Evolutionary conservation across 768 basidiomycete genomes (phyloP).

Genomic region (Phanerodontia chrysosporium): DNA sequence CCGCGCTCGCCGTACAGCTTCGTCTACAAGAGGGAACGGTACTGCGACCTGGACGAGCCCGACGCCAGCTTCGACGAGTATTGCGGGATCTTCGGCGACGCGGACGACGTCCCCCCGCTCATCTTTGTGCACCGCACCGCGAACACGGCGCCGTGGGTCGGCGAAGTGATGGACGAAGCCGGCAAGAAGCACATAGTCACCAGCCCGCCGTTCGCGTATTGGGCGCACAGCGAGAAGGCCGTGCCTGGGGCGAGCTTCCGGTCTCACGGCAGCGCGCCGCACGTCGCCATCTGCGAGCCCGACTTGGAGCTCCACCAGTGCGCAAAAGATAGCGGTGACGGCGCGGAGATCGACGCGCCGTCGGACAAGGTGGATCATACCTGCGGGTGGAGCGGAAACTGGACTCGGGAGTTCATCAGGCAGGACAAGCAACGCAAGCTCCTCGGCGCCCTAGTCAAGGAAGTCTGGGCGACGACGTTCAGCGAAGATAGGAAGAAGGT

Average conservation of each 20-base stretch:
- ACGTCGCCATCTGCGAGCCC: background rate
- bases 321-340: background rate
- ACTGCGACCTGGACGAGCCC: background rate
- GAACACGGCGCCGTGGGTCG: background rate
- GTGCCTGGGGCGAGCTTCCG: background rate
- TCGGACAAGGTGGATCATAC: background rate
- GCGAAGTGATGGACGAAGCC: background rate
- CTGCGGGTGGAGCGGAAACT: background rate
- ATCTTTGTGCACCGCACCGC: background rate
- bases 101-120: background rate
- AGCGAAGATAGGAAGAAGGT: background rate
- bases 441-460: background rate
- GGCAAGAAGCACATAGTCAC: background rate
- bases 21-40: background rate
- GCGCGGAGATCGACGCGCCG: background rate
- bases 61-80: background rate
- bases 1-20: background rate
- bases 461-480: background rate
- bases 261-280: background rate
- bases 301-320: background rate
- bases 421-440: background rate
- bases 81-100: background rate
- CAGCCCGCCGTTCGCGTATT: background rate
- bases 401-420: background rate
- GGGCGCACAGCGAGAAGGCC: background rate